These are phyloP conservation scores for Rhododendron simsii DNA, from an alignment of 148 eudicot species.

Conservation along the genomic window DNA sequence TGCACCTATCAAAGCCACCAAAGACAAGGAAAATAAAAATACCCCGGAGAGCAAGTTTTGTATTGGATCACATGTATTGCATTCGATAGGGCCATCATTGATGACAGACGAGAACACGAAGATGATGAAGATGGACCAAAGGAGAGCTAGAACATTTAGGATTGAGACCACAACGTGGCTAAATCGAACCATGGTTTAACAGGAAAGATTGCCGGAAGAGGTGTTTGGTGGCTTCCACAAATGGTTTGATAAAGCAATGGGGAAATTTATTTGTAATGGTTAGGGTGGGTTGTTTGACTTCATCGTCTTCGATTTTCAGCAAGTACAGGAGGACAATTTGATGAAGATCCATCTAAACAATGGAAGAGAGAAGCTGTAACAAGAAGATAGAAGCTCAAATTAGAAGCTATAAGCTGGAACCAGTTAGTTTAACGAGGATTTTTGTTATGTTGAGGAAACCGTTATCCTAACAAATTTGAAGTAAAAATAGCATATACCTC, in stretches of 20 bases:
- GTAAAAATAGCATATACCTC: not conserved
- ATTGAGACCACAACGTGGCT: not conserved
- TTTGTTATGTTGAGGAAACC: not conserved
- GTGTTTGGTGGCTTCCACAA: not conserved
- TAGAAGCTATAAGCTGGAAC: slow-evolving; percentile 4
- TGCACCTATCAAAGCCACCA: slow-evolving; percentile 5
- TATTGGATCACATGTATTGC: not conserved
- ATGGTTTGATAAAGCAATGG: not conserved
- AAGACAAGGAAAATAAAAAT: not conserved
- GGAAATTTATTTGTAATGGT: not conserved
- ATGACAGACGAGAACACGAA: not conserved
- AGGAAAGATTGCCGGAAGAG: not conserved
- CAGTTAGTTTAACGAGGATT: not conserved
- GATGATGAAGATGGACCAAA: slow-evolving; percentile 2
- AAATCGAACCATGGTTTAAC: not conserved
- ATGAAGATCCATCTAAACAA: not conserved
- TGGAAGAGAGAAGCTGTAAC: not conserved
- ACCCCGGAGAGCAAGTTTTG: not conserved
- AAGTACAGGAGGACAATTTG: not conserved
- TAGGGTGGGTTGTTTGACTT: not conserved
- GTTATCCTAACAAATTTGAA: not conserved
- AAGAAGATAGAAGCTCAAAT: not conserved
- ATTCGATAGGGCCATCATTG: not conserved
- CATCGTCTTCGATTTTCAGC: not conserved
- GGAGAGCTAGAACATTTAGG: not conserved